Conservation (phyloP, 2,329 filamentous ascomycete genomes). For the Sporothrix euskadiensis region DNA sequence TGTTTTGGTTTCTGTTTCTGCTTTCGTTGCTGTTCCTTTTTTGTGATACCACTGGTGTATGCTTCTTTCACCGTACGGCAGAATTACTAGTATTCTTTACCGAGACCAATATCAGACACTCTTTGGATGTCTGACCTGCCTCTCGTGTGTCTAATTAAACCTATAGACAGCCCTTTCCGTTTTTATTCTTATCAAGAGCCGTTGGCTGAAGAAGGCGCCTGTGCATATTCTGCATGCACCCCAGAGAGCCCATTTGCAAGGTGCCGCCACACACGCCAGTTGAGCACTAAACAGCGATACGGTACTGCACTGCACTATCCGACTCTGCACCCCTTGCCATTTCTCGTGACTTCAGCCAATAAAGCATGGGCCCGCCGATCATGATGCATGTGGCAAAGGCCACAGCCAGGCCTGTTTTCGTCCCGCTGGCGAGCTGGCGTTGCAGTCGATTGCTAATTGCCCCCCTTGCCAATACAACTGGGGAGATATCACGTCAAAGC, state of each 20-base stretch:
- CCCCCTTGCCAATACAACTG: slow-evolving; percentile 4
- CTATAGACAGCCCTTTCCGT: neutral
- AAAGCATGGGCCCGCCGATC: slow-evolving; percentile 9
- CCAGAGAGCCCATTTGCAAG: neutral
- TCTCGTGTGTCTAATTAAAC: neutral
- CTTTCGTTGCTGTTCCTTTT: neutral
- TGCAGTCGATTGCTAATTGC: neutral
- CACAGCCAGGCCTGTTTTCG: neutral
- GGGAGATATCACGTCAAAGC: neutral
- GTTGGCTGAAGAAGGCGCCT: neutral
- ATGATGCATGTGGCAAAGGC: neutral
- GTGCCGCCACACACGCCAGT: neutral
- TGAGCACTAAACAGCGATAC: too few relatives aligned
- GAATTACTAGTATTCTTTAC: neutral
- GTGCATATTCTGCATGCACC: slow-evolving; percentile 10
- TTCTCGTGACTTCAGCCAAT: neutral
- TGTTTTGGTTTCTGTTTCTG: neutral
- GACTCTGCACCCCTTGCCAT: neutral
- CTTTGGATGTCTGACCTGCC: neutral
- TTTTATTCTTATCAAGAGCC: neutral
- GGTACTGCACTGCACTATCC: too few relatives aligned
- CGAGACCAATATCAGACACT: neutral
- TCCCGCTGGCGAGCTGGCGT: neutral
- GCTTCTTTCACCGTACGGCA: neutral
- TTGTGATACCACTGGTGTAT: neutral